Conservation (phyloP, 2,329 filamentous ascomycete genomes). For the Pyrenophora seminiperda region DNA sequence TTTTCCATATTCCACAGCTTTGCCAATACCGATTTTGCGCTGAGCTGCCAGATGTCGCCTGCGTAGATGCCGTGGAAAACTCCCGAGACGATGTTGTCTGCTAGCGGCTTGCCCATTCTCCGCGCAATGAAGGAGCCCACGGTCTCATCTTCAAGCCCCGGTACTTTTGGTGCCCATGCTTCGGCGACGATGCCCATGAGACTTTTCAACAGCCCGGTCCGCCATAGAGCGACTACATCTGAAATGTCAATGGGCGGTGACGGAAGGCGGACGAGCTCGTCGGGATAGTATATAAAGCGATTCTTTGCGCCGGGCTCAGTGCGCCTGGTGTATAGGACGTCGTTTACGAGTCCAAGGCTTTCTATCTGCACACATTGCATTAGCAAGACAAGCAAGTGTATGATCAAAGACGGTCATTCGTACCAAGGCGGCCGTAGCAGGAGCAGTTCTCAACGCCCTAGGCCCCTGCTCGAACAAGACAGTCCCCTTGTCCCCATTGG, state of each 20-base stretch:
- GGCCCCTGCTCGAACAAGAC: constrained; percentile 85
- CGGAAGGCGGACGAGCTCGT: constrained; percentile 67
- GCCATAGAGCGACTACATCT: constrained; percentile 47
- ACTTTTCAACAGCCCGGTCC: constrained; percentile 65
- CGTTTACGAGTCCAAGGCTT: constrained; percentile 61
- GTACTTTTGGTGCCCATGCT: too few relatives aligned
- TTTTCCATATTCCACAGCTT: constrained; percentile 56
- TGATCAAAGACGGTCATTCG: neutral
- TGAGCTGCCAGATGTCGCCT: constrained; percentile 82
- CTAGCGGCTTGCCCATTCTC: constrained; percentile 60
- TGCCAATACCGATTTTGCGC: constrained; percentile 68
- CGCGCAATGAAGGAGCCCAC: constrained; percentile 69
- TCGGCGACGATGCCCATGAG: too few relatives aligned
- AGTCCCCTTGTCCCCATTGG: constrained; percentile 38
- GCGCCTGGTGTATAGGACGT: constrained; percentile 61
- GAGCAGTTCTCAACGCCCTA: constrained; percentile 72
- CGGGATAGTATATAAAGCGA: constrained; percentile 87
- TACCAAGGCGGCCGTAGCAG: constrained; percentile 74
- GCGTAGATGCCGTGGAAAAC: constrained; percentile 88
- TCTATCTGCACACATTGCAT: constrained; percentile 55
- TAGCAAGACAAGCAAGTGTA: constrained; percentile 15
- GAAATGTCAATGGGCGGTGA: constrained; percentile 29
- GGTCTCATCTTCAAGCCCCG: constrained; percentile 66
- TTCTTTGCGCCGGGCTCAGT: constrained; percentile 61
- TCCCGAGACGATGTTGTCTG: constrained; percentile 76